Evolutionary conservation across 2,329 filamentous ascomycete species (phyloP).

Genomic region (Fusarium nanum): DNA sequence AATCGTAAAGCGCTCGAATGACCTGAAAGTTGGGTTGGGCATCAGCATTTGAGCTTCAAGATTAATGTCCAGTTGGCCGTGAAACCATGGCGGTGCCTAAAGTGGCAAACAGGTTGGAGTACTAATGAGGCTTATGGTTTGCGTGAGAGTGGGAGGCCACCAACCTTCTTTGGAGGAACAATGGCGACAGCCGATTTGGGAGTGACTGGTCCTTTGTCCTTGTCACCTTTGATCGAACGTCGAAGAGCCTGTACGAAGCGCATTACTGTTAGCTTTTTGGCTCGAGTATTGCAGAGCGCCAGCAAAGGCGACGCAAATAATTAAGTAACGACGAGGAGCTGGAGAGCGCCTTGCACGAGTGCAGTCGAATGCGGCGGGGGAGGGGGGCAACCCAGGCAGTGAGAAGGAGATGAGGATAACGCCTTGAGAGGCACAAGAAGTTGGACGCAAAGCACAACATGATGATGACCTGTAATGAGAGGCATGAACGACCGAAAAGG

Average conservation of each 20-base stretch:
- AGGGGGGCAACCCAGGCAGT: constrained; percentile 24
- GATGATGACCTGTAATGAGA: constrained; percentile 1
- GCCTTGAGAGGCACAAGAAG: constrained; percentile 15
- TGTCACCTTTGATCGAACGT: constrained; percentile 91
- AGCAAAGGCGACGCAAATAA: constrained; percentile 24
- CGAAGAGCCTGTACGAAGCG: constrained; percentile 75
- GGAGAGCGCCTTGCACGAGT: constrained; percentile 4
- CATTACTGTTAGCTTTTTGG: constrained; percentile 56
- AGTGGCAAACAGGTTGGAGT: constrained; percentile 23
- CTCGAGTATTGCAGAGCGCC: constrained; percentile 32
- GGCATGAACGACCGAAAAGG: constrained; percentile 31
- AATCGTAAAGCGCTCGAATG: constrained; percentile 96
- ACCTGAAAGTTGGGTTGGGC: constrained; percentile 67
- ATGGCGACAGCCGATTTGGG: constrained; percentile 90
- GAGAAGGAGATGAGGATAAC: constrained; percentile 15
- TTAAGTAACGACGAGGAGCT: constrained; percentile 12
- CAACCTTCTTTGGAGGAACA: constrained; percentile 91
- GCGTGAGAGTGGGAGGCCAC: constrained; percentile 42
- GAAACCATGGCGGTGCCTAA: constrained; percentile 27
- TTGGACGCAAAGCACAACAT: constrained; percentile 19
- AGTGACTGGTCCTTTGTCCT: constrained; percentile 80
- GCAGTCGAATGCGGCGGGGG: constrained; percentile 24
- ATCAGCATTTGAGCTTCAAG: constrained; percentile 36
- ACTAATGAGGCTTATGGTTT: constrained; percentile 30
- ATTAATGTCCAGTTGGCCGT: constrained; percentile 21